A percentile compares a stretch with the other conserved stretches of the same genome.
These are phyloP conservation scores for Stephania cephalantha DNA, from an alignment of 164 flowering plant genomes.

Conservation along the genomic window DNA sequence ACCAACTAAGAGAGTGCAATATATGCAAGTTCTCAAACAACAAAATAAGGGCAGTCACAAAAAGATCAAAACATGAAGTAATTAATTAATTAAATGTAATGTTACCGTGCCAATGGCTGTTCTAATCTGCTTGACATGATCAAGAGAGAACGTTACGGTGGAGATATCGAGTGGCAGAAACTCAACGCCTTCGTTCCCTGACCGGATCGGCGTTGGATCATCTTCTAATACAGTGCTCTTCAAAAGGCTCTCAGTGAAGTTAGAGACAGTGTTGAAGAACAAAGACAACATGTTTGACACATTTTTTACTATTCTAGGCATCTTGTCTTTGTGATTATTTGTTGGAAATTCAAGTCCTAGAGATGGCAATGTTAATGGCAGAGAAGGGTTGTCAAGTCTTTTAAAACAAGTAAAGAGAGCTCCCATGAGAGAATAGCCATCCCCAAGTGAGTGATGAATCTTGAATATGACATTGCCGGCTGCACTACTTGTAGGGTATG, in stretches of 20 bases:
- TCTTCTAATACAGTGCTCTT: conserved; percentile 40
- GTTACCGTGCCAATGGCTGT: conserved; percentile 44
- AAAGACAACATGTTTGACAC: conserved; percentile 17
- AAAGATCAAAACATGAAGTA: too few relatives aligned
- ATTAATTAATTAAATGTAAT: too few relatives aligned
- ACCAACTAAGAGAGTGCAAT: too few relatives aligned
- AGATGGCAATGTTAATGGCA: conserved; percentile 48
- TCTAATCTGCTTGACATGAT: conserved; percentile 43
- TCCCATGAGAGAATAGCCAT: conserved; percentile 65
- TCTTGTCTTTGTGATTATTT: not conserved
- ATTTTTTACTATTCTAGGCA: not conserved
- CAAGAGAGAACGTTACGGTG: conserved; percentile 37
- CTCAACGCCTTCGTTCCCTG: conserved; percentile 31
- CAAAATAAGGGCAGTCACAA: too few relatives aligned
- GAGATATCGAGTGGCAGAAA: conserved; percentile 29
- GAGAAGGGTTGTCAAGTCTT: conserved; percentile 52
- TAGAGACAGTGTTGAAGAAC: conserved; percentile 20
- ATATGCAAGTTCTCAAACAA: too few relatives aligned
- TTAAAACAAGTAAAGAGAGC: conserved; percentile 48
- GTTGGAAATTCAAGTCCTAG: not conserved
- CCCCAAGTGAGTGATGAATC: conserved; percentile 69
- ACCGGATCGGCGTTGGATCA: conserved; percentile 38
- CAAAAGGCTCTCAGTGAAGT: conserved; percentile 38
- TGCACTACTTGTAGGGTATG: conserved; percentile 50
- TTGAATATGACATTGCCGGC: conserved; percentile 41